Evolutionary conservation across 2,329 filamentous ascomycete species (phyloP), one percentile per base, ranked within the genome.

Genomic region (Colletotrichum caudatum): DNA sequence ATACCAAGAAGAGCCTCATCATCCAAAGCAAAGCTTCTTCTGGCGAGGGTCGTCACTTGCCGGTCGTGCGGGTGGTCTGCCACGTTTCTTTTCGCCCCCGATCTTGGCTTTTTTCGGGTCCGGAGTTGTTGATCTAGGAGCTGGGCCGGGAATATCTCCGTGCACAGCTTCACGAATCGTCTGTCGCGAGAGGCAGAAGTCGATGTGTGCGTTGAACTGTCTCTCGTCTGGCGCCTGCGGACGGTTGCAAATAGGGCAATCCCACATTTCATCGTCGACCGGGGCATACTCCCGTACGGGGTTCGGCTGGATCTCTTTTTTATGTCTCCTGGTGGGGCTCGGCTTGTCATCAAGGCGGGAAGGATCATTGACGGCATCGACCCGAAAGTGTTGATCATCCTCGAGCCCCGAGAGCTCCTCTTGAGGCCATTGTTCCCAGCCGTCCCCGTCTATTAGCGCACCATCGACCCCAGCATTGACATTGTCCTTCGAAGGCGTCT

Each of bases 151-250:
- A 60, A 77, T 78, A 72, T 85, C 81, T 66, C 86, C 86, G 69
- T 93, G 91, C 1, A 96, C 91, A 0, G 90, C 92, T 76, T 98
- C 94, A 57, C 92, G 92, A 76, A 99, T 98, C 0, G 94, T 93
- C 77, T 93, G 90, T 66, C 91, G 87, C 0, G 95, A 98, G 1
- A 99, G 87, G 79, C 96, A 99, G 11, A 93, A 88, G 79, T 99
- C 96, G 63, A 99, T 94, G 78, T 99, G 96, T 68, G 92, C 89
- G 75, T 99, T 99, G 82, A 98, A 97, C 0, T 83, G 84, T 57
- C 86, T 87, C 78, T 98, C 94, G 61, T 95, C 87, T 0, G 94
- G 89, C 0, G 84, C 77, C 77, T 98, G 95, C 0, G 93, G 91
- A 20, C 91, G 85, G n/a, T 84, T 82, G 80, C 96, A 99, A 56